These are phyloP conservation scores for Diplodia intermedia DNA, from an alignment of 2,329 filamentous ascomycete genomes.

Conservation along the genomic window DNA sequence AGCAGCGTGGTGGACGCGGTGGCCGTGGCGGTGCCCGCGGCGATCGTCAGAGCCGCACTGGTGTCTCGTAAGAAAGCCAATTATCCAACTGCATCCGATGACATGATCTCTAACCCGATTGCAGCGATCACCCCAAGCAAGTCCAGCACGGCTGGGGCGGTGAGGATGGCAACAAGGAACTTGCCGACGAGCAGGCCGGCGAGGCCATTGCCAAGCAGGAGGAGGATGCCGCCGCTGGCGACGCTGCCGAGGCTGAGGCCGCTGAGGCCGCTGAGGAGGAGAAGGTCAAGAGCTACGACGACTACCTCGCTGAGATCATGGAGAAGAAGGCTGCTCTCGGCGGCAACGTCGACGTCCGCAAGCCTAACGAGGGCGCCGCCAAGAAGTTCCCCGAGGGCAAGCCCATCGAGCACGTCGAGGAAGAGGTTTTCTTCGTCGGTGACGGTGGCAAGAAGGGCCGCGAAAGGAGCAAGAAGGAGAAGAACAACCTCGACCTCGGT, in stretches of 20 bases:
- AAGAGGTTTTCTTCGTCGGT: slow-evolving; percentile 79
- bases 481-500: slow-evolving; percentile 88
- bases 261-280: slow-evolving; percentile 66
- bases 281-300: slow-evolving; percentile 87
- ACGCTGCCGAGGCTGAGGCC: slow-evolving; percentile 48
- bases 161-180: slow-evolving; percentile 79
- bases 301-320: slow-evolving; percentile 80
- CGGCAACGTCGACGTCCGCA: slow-evolving; percentile 75
- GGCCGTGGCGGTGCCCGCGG: slow-evolving; percentile 48
- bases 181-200: slow-evolving; percentile 89
- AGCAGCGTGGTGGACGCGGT: slow-evolving; percentile 58
- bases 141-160: slow-evolving; percentile 89
- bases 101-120: neutral
- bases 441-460: slow-evolving; percentile 77
- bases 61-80: slow-evolving; percentile 60
- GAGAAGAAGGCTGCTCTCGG: slow-evolving; percentile 78
- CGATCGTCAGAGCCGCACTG: slow-evolving; percentile 69
- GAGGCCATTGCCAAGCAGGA: slow-evolving; percentile 88
- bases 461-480: slow-evolving; percentile 89
- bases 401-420: slow-evolving; percentile 61
- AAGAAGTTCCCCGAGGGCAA: slow-evolving; percentile 95
- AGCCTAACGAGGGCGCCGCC: slow-evolving; percentile 91
- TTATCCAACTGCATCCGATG: neutral
- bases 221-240: slow-evolving; percentile 67
- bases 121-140: slow-evolving; percentile 83